phyloP scores from a whole-genome alignment of 208 protist genomes.

The Sergeia podlipaevii region DNA sequence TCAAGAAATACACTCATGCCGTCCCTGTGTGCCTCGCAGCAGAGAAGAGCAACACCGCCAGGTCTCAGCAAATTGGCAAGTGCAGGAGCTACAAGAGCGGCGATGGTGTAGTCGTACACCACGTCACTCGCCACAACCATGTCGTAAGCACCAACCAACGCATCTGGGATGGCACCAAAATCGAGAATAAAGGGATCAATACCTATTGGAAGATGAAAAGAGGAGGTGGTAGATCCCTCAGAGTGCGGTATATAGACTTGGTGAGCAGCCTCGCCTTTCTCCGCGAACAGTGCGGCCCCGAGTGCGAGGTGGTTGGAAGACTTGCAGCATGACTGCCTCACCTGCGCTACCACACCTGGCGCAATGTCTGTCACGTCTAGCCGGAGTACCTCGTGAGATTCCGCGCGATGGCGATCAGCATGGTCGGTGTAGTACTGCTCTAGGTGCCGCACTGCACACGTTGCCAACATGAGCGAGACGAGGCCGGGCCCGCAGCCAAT shows the following conservation, averaged over 20 bases:
- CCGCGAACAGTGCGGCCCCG: too few species aligned
- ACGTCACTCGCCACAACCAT: constrained; percentile 52
- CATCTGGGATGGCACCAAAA: constrained; percentile 22
- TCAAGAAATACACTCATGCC: constrained; percentile 35
- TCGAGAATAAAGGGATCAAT: constrained; percentile 21
- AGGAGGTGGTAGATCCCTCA: too few species aligned
- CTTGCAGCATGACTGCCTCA: constrained; percentile 15
- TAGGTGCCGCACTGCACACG: constrained; percentile 8
- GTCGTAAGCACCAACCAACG: constrained; percentile 23
- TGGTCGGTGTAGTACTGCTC: too few species aligned
- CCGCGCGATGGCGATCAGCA: too few species aligned
- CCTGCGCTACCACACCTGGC: constrained; percentile 25
- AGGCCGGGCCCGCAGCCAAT: constrained; percentile 49
- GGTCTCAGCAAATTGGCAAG: constrained; percentile 28
- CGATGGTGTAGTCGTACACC: constrained; percentile 54
- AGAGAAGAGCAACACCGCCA: constrained; percentile 43
- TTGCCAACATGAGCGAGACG: constrained; percentile 34
- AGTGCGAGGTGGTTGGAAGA: neutral
- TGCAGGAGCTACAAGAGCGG: constrained; percentile 27
- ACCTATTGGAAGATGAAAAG: too few species aligned
- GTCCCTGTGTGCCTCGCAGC: constrained; percentile 61
- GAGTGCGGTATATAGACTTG: too few species aligned
- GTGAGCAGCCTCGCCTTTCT: too few species aligned
- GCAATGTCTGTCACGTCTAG: constrained; percentile 50
- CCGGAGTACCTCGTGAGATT: neutral